Conservation (phyloP, 805 yeast genomes). For the Pichia thaimueangensis region DNA sequence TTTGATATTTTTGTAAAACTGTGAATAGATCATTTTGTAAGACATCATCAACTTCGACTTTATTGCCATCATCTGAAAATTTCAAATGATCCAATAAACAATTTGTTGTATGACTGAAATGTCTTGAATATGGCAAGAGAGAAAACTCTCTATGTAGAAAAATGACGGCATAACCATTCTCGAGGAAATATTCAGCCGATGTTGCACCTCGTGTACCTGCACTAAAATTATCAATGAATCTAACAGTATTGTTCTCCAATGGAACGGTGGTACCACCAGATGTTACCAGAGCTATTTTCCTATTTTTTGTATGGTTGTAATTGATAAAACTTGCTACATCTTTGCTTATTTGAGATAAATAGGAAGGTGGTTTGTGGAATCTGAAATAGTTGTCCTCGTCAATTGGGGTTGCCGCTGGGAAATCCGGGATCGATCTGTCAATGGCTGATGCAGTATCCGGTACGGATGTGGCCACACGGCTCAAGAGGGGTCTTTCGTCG, state of each 20-base stretch:
- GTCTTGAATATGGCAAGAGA: slow-evolving; percentile 86
- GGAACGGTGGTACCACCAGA: slow-evolving; percentile 99
- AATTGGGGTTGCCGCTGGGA: slow-evolving; percentile 64
- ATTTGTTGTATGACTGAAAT: slow-evolving; percentile 75
- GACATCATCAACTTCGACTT: slow-evolving; percentile 54
- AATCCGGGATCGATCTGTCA: slow-evolving; percentile 67
- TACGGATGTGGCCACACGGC: slow-evolving; percentile 42
- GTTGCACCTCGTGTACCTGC: slow-evolving; percentile 99
- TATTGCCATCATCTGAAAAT: slow-evolving; percentile 37
- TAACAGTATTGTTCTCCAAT: slow-evolving; percentile 89
- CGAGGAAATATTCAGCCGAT: slow-evolving; percentile 85
- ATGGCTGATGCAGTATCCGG: slow-evolving; percentile 72
- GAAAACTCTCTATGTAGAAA: slow-evolving; percentile 91
- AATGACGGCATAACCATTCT: slow-evolving; percentile 83
- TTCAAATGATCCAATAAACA: slow-evolving; percentile 80
- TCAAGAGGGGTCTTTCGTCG: slow-evolving; percentile 3
- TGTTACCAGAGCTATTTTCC: slow-evolving; percentile 74
- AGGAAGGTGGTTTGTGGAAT: slow-evolving; percentile 65
- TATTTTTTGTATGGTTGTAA: slow-evolving; percentile 38
- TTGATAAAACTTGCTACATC: slow-evolving; percentile 58
- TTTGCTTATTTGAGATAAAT: slow-evolving; percentile 53
- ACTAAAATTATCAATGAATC: slow-evolving; percentile 93
- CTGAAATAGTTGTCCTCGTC: slow-evolving; percentile 77
- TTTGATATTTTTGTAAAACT: slow-evolving; percentile 49
- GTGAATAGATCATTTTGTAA: slow-evolving; percentile 56